Conservation (phyloP, 129 eudicot genomes). For the Scalesia atractyloides region DNA sequence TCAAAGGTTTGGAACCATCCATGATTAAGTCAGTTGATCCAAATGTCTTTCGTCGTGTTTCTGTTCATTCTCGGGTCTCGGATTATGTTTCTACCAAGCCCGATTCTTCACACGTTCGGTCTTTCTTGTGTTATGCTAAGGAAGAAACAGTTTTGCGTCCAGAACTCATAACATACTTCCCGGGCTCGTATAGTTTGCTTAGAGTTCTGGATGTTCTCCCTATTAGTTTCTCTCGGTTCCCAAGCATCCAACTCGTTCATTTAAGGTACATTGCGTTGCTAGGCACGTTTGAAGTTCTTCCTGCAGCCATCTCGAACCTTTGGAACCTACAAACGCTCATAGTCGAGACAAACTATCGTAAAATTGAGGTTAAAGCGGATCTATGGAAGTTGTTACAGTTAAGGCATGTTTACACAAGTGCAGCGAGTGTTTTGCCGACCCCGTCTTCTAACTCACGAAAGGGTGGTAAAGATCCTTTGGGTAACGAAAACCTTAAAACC, state of each 20-base stretch:
- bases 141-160: constrained; percentile 13
- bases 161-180: constrained; percentile 5
- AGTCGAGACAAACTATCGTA: constrained; percentile 16
- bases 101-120: constrained; percentile 19
- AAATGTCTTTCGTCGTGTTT: constrained; percentile 29
- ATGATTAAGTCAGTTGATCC: neutral
- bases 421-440: neutral
- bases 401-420: constrained; percentile 38
- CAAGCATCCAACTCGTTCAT: constrained; percentile 32
- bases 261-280: constrained; percentile 42
- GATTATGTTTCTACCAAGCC: constrained; percentile 10
- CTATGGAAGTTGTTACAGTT: constrained; percentile 36
- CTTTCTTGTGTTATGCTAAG: constrained; percentile 23
- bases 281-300: constrained; percentile 25
- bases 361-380: constrained; percentile 24
- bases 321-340: constrained; percentile 45
- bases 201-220: constrained; percentile 36
- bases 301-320: constrained; percentile 34
- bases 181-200: constrained; percentile 34
- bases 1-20: constrained; percentile 22
- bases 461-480: constrained; percentile 13
- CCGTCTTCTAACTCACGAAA: constrained; percentile 20
- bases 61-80: constrained; percentile 26
- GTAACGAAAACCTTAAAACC: constrained; percentile 32
- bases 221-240: constrained; percentile 29